Evolutionary conservation across 768 basidiomycete genomes (phyloP).

Genomic region (Leccinum barrowsii): DNA sequence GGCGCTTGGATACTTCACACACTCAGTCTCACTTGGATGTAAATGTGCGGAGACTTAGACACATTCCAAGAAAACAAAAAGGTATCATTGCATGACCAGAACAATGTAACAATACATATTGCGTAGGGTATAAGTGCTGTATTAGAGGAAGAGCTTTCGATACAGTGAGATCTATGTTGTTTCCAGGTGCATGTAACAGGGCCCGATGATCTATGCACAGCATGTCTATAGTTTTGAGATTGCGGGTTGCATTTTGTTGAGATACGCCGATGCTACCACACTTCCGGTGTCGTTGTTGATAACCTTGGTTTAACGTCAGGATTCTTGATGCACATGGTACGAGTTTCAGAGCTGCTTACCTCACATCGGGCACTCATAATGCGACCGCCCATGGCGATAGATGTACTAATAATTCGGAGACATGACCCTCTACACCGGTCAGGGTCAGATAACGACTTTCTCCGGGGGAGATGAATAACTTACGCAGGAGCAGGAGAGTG

Average conservation of each 20-base stretch:
- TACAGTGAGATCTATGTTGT: slow-evolving; percentile 22
- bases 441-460: slow-evolving; percentile 3
- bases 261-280: slow-evolving; percentile 60
- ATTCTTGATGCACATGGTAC: background rate
- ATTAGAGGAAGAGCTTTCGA: slow-evolving; percentile 17
- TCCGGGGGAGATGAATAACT: slow-evolving; percentile 24
- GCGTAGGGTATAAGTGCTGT: slow-evolving; percentile 17
- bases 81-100: slow-evolving; percentile 2
- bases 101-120: slow-evolving; percentile 20
- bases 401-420: slow-evolving; percentile 59
- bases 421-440: slow-evolving; percentile 47
- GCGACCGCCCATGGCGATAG: slow-evolving; percentile 62
- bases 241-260: slow-evolving; percentile 72
- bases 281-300: slow-evolving; percentile 55
- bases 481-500: slow-evolving; percentile 65
- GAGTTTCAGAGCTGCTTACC: slow-evolving; percentile 36
- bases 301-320: slow-evolving; percentile 38
- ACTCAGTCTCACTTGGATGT: background rate
- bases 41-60: background rate
- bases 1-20: slow-evolving; percentile 1
- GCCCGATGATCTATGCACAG: background rate
- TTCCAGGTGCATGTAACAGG: slow-evolving; percentile 9
- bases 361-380: slow-evolving; percentile 73
- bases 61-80: slow-evolving; percentile 7
- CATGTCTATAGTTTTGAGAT: slow-evolving; percentile 42